phyloP scores from a whole-genome alignment of 2,329 filamentous ascomycete species.

The Aspergillus calidoustus region DNA sequence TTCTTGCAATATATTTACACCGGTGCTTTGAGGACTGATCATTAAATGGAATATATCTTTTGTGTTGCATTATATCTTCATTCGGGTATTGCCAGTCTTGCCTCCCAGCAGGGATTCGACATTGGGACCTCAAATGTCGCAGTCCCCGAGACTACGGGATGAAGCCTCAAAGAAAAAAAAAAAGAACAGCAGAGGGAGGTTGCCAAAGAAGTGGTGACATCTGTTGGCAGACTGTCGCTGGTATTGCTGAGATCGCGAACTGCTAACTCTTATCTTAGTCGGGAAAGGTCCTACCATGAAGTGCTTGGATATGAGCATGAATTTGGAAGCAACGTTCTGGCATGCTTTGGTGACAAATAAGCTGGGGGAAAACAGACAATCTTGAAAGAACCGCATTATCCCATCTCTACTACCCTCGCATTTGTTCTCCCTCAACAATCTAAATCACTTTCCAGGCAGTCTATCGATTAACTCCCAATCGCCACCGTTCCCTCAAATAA shows the following conservation, averaged over 20 bases:
- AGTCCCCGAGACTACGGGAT: not conserved
- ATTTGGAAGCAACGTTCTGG: not conserved
- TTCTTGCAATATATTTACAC: constrained; percentile 31
- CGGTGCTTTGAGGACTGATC: constrained; percentile 29
- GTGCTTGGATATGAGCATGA: not conserved
- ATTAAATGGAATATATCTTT: constrained; percentile 22
- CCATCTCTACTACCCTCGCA: constrained; percentile 6
- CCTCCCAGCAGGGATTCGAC: not conserved
- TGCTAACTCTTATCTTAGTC: not conserved
- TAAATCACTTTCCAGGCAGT: constrained; percentile 4
- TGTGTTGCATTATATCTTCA: not conserved
- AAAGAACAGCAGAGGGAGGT: not conserved
- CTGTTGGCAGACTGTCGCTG: not conserved
- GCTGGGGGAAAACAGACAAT: not conserved
- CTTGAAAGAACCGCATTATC: not conserved
- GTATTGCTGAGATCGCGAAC: not conserved
- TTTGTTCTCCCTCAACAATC: constrained; percentile 3
- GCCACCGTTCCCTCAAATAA: not conserved
- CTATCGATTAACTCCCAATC: constrained; percentile 14
- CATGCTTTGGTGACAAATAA: not conserved
- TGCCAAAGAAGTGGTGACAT: not conserved
- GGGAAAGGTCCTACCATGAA: not conserved
- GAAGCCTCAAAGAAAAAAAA: not conserved
- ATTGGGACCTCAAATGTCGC: not conserved
- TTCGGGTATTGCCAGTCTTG: not conserved